These are phyloP conservation scores for Myriosclerotinia scirpicola DNA, from an alignment of 2,329 filamentous ascomycete genomes.

Conservation along the genomic window DNA sequence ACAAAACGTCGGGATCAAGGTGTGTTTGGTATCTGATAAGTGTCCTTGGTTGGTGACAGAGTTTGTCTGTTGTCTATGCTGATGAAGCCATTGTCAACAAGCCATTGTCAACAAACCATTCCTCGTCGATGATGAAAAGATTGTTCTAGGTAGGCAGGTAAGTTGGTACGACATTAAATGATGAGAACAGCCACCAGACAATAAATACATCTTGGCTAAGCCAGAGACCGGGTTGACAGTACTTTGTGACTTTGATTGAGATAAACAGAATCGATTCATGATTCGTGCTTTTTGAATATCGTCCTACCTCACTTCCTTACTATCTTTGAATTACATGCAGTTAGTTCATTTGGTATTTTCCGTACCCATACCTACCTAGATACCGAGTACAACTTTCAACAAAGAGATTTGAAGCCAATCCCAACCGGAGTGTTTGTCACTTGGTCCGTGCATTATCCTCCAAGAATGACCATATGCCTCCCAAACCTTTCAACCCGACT, in stretches of 20 bases:
- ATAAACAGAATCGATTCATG: background rate
- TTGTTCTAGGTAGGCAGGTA: background rate
- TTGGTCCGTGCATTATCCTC: slow-evolving; percentile 13
- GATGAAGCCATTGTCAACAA: slow-evolving; percentile 12
- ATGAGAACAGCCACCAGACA: no score
- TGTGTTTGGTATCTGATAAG: background rate
- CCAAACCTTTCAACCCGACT: slow-evolving; percentile 19
- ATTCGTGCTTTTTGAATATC: background rate
- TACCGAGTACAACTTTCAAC: slow-evolving; percentile 1
- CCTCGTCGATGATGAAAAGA: background rate
- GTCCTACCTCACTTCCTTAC: background rate
- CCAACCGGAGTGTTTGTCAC: slow-evolving; percentile 7
- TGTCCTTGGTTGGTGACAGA: background rate
- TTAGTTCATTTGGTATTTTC: slow-evolving; percentile 8
- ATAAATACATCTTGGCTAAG: slow-evolving; percentile 15
- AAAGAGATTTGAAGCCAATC: slow-evolving; percentile 16
- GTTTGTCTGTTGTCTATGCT: no score
- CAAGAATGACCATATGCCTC: slow-evolving; percentile 17
- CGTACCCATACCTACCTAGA: background rate
- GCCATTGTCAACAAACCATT: background rate
- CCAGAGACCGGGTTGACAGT: slow-evolving; percentile 22
- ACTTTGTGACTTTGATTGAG: slow-evolving; percentile 14
- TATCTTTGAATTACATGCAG: slow-evolving; percentile 9
- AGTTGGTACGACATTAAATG: background rate
- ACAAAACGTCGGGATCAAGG: slow-evolving; percentile 1